These are phyloP conservation scores for Aspergillus calidoustus DNA, from an alignment of 2,329 filamentous ascomycete species.

Conservation along the genomic window DNA sequence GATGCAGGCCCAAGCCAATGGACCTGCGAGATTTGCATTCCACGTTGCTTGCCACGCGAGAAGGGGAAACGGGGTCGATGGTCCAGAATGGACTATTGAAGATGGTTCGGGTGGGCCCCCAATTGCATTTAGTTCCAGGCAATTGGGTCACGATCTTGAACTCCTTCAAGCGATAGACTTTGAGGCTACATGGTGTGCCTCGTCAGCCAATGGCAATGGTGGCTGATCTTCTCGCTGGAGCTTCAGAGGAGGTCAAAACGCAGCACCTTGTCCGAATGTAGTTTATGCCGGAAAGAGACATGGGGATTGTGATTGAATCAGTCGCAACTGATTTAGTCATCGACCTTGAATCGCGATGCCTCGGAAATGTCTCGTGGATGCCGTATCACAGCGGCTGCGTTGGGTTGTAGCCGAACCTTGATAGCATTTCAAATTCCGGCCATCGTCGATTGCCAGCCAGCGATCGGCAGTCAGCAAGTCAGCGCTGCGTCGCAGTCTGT, in stretches of 20 bases:
- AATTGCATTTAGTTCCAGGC: slow-evolving; percentile 9
- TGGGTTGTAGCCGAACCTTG: background rate
- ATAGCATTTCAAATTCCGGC: background rate
- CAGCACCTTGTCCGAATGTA: background rate
- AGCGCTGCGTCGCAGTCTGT: too few species aligned
- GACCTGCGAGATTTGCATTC: background rate
- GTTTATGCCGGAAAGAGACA: background rate
- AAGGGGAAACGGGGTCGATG: background rate
- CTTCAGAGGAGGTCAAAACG: background rate
- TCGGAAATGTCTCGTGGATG: background rate
- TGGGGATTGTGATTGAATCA: background rate
- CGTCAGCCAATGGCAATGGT: slow-evolving; percentile 6
- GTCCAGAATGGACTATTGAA: slow-evolving; percentile 8
- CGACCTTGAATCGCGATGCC: background rate
- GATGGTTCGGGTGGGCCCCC: background rate
- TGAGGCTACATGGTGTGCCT: slow-evolving; percentile 1
- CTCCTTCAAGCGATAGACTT: slow-evolving; percentile 3
- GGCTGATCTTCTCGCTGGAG: background rate
- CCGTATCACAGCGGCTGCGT: background rate
- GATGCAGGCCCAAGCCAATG: slow-evolving; percentile 1
- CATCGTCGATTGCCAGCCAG: background rate
- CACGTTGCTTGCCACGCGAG: slow-evolving; percentile 13
- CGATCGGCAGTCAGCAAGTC: background rate
- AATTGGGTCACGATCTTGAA: background rate
- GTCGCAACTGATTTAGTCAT: background rate